Evolutionary conservation across 1,284 basidiomycete genomes (phyloP).

Genomic region (Lentinula novae-zelandiae): DNA sequence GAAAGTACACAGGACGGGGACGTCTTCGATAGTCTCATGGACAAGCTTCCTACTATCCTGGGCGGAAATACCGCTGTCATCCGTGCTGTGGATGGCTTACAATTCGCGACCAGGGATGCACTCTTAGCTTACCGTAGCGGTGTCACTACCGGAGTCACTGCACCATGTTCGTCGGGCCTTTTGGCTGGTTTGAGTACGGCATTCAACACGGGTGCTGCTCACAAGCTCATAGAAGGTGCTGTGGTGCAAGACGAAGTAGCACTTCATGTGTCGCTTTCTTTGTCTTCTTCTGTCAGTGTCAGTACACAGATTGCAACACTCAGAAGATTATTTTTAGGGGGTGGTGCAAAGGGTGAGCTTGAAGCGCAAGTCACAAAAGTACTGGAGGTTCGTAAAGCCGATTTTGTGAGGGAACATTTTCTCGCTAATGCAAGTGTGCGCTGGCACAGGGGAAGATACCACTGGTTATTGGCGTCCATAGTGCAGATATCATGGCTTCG

Average conservation of each 20-base stretch:
- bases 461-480: constrained; percentile 51
- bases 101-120: constrained; percentile 56
- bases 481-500: constrained; percentile 65
- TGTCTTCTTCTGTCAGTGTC: constrained; percentile 38
- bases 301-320: constrained; percentile 66
- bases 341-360: constrained; percentile 20
- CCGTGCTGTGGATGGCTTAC: constrained; percentile 70
- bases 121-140: constrained; percentile 52
- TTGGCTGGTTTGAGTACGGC: constrained; percentile 57
- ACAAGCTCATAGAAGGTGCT: constrained; percentile 58
- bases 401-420: constrained; percentile 24
- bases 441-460: constrained; percentile 25
- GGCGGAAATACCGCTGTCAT: constrained; percentile 49
- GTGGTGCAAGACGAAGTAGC: constrained; percentile 59
- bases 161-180: constrained; percentile 49
- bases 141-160: constrained; percentile 57
- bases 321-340: constrained; percentile 34
- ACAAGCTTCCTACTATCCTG: constrained; percentile 39
- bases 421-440: background rate
- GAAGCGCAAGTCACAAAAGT: constrained; percentile 17
- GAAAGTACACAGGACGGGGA: constrained; percentile 66
- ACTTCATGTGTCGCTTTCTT: constrained; percentile 57
- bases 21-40: constrained; percentile 49
- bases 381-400: constrained; percentile 37
- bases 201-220: constrained; percentile 56